A percentile compares a stretch with the other conserved stretches of the same genome.
Conservation (phyloP, 768 basidiomycete species). For the Lactifluus echinatus region DNA sequence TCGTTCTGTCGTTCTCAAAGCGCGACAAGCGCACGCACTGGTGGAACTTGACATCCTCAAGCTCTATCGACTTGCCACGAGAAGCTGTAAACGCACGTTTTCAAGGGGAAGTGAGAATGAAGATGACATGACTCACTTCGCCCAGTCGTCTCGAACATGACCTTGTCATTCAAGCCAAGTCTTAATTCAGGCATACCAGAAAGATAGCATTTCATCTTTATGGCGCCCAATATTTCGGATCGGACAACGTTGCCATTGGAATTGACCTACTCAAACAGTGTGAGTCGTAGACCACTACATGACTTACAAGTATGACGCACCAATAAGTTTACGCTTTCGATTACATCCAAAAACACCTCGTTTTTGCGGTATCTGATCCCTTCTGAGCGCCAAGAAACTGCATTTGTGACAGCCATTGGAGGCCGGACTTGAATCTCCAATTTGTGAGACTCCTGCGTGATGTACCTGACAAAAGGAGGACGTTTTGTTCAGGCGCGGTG, state of each 20-base stretch:
- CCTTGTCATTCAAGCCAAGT: constrained; percentile 95
- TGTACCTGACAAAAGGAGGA: constrained; percentile 52
- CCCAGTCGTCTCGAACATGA: constrained; percentile 98
- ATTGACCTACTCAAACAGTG: constrained; percentile 58
- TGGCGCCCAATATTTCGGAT: constrained; percentile 94
- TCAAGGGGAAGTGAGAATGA: neutral
- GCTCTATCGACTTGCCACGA: constrained; percentile 95
- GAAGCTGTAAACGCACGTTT: constrained; percentile 39
- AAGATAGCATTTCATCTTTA: constrained; percentile 99
- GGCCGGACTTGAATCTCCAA: constrained; percentile 80
- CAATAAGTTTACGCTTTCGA: constrained; percentile 94
- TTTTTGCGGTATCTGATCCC: constrained; percentile 98
- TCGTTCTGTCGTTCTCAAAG: constrained; percentile 98
- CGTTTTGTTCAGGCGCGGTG: neutral
- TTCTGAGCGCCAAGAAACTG: constrained; percentile 97
- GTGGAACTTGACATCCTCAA: constrained; percentile 99
- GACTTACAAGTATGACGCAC: constrained; percentile 37
- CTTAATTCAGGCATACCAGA: constrained; percentile 99
- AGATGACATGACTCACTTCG: constrained; percentile 59
- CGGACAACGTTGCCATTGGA: constrained; percentile 95
- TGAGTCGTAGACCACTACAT: neutral
- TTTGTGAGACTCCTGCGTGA: constrained; percentile 97
- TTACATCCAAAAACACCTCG: constrained; percentile 97
- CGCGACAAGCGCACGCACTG: constrained; percentile 96
- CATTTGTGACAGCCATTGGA: constrained; percentile 96